Conservation (phyloP, 2,329 filamentous ascomycete genomes). For the Fusarium odoratissimum region DNA sequence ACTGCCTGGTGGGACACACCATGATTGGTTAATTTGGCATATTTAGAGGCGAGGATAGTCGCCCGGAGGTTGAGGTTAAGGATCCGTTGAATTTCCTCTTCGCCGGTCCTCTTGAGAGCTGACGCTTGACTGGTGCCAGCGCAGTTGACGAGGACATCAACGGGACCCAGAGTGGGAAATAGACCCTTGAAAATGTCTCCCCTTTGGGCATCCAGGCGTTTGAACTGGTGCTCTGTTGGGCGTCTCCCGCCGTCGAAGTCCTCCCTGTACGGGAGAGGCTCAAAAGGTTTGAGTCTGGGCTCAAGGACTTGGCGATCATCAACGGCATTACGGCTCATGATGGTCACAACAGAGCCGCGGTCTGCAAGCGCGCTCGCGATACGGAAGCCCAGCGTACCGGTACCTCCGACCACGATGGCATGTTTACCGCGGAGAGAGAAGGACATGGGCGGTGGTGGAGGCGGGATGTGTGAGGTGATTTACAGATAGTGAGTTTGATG, state of each 20-base stretch:
- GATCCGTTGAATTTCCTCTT: constrained; percentile 65
- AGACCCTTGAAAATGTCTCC: constrained; percentile 46
- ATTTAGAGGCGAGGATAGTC: constrained; percentile 71
- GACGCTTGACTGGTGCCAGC: constrained; percentile 77
- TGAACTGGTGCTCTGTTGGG: constrained; percentile 49
- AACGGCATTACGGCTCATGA: constrained; percentile 68
- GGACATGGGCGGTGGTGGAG: constrained; percentile 32
- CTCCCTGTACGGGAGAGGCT: constrained; percentile 5
- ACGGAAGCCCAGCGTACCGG: constrained; percentile 75
- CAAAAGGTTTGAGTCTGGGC: constrained; percentile 46
- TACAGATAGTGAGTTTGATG: neutral
- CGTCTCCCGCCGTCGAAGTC: neutral
- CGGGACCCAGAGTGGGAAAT: constrained; percentile 49
- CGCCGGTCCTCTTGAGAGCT: constrained; percentile 67
- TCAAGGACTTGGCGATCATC: constrained; percentile 58
- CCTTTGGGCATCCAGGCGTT: constrained; percentile 50
- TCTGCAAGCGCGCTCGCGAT: constrained; percentile 74
- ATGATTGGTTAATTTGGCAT: constrained; percentile 50
- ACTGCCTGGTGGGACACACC: constrained; percentile 41
- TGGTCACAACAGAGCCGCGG: constrained; percentile 69
- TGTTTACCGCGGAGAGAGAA: constrained; percentile 59
- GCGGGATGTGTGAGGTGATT: neutral
- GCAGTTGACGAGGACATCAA: constrained; percentile 79
- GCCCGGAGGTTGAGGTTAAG: constrained; percentile 77
- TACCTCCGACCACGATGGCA: constrained; percentile 75